Conservation (phyloP, 2,329 filamentous ascomycete genomes). For the Diaporthe aspalathi region DNA sequence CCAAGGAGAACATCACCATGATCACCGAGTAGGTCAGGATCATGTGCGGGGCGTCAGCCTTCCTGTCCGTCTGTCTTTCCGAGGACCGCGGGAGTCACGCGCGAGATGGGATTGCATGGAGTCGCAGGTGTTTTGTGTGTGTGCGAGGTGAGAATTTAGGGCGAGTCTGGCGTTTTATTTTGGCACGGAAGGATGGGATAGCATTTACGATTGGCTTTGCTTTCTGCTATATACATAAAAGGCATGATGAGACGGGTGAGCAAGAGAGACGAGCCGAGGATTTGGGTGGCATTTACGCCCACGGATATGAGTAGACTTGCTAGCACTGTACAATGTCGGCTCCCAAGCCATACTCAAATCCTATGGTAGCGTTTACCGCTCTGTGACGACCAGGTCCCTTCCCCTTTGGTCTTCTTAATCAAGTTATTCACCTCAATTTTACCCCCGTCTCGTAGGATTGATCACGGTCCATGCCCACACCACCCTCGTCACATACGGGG, state of each 20-base stretch:
- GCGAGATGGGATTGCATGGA: background rate
- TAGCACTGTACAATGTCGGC: background rate
- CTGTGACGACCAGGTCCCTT: background rate
- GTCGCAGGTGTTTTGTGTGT: background rate
- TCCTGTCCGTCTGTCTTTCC: too few relatives aligned
- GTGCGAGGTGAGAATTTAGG: background rate
- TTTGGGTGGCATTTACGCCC: background rate
- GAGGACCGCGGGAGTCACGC: background rate
- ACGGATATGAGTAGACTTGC: background rate
- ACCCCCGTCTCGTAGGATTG: background rate
- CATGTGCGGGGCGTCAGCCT: too few relatives aligned
- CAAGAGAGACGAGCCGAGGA: background rate
- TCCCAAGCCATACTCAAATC: background rate
- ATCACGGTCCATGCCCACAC: background rate
- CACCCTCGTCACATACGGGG: too few relatives aligned
- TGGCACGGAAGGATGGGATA: background rate
- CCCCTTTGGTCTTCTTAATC: background rate
- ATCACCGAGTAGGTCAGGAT: conserved; percentile 48
- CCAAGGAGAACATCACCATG: conserved; percentile 71
- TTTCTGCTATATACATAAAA: background rate
- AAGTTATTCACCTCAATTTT: background rate
- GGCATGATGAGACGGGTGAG: background rate
- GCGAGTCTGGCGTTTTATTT: conserved; percentile 19
- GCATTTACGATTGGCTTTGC: conserved; percentile 6
- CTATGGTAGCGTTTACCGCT: background rate